Evolutionary conservation across 2,329 filamentous ascomycete genomes (phyloP), one percentile per base, ranked within the genome.

Genomic region (Exophiala oligosperma): DNA sequence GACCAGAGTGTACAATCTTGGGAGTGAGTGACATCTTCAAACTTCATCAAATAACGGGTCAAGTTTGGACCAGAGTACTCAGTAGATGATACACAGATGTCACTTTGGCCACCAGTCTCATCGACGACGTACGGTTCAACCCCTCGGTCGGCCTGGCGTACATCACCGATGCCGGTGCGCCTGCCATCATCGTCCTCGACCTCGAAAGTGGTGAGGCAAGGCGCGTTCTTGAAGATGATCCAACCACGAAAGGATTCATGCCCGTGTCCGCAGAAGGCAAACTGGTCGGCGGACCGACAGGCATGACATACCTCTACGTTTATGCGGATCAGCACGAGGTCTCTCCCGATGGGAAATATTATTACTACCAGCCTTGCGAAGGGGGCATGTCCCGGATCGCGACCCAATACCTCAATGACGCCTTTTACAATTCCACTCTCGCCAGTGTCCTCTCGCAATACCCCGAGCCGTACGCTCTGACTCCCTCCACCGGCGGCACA

Each of bases 261-360:
- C 70, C 70, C 4, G 62, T 68, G 21, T 71, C 69, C 3, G 70
- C 66, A 12, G 70, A 73, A 56, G 70, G 68, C 4, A 63, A 54
- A 26, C 64, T 72, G 4, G 37, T 71, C 11, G 56, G 63, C 17
- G 57, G 64, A 1, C 57, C 59, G 4, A 66, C 61, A 7, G 63
- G 62, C 17, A 17, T 6, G 64, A 9, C 64, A 17, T 67, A 49
- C 17, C 41, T 57, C 8, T 69, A 67, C 57, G 61, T 71, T 49
- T 68, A 70, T 24, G 68, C 70, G 21, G 73, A 75, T 56, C 73
- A 76, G 53, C 68, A 72, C n/a, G 74, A 76, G 62, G 72, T 75
- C 4, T 74, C 71, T 0, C 73, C 73, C 1, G 70, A 74, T 46
- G 72, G 70, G 2, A 62, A 68, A 21, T 74, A 67, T 37, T 66